Base-by-base conservation (phyloP, 768 basidiomycete species). In the Lactarius sp. region DNA sequence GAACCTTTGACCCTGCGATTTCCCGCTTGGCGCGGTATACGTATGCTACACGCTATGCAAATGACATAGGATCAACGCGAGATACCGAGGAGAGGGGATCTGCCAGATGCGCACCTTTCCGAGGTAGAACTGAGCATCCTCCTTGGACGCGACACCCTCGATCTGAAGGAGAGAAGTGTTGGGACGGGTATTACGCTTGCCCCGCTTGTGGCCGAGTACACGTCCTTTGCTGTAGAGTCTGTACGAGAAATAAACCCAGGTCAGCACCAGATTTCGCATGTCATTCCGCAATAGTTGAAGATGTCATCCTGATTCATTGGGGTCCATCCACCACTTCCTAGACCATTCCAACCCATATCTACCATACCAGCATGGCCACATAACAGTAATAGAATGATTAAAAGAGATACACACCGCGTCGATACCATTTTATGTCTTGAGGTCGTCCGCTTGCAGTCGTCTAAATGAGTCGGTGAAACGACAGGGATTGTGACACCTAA, bases 181-280 rank as follows among this genome's bases (percentile, higher is more conserved):
- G 74, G 94, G 94, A 74, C 88, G 84, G 62, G 90, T 83, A 84
- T 98, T 98, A 74, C 94, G 89, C 82, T 98, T 98, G 66, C 92
- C 94, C 69, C 97, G 92, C 82, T 98, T 98, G 91, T 96, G 92
- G 69, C 95, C 94, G 72, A 98, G 83, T 74, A 99, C 87, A 72
- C 97, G 94, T 76, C 93, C 97, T 83, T 97, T 98, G 78, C 78
- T 76, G 85, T 97, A 96, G 73, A 97, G 85, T 85, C 95, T 96
- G 74, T 42, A 66, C n/a, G 60, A 60, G 61, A 67, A 22, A 65
- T 27, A 47, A 36, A 63, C 53, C 66, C 60, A 64, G 71, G 62
- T 52, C 33, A 59, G 59, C 34, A 22, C 6, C n/a, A 27, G 22
- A 12, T 56, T 31, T 56, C 14, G 54, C 27, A 22, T 1, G 10